Evolutionary conservation across 208 protist genomes (phyloP).

Genomic region (Trypanosoma cruzi): DNA sequence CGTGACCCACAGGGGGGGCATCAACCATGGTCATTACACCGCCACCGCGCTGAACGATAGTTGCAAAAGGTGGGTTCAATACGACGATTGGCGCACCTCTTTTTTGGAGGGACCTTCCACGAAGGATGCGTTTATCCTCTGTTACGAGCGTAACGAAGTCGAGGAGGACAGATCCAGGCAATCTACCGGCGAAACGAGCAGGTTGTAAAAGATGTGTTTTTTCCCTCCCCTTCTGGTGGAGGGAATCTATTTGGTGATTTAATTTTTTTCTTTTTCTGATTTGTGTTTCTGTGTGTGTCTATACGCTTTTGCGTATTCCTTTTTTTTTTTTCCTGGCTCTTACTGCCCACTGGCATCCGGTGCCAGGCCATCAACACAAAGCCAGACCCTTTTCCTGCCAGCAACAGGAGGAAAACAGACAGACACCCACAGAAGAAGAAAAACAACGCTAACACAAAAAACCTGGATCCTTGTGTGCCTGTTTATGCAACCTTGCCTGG

Average conservation of each 20-base stretch:
- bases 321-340: neutral
- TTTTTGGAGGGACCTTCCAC: conserved; percentile 29
- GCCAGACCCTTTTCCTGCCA: neutral
- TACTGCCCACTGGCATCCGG: neutral
- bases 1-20: conserved; percentile 75
- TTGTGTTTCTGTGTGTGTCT: neutral
- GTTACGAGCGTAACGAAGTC: conserved; percentile 52
- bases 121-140: conserved; percentile 75
- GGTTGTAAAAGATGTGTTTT: conserved; percentile 3
- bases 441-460: no score
- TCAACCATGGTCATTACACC: conserved; percentile 88
- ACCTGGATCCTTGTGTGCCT: no score
- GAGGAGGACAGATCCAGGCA: neutral
- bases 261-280: conserved; percentile 16
- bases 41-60: conserved; percentile 55
- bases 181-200: neutral
- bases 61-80: conserved; percentile 67
- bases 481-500: no score
- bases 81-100: conserved; percentile 61
- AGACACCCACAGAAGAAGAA: no score
- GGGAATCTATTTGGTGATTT: conserved; percentile 2
- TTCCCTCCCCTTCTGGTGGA: conserved; percentile 1
- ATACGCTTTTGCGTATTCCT: neutral
- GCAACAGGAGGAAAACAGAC: conserved; percentile 1
- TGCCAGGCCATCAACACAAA: neutral